Percentiles rank a stretch among this genome's conserved stretches.
These are phyloP conservation scores for Beta corolliflora DNA, from an alignment of 179 eudicot genomes.

Conservation along the genomic window DNA sequence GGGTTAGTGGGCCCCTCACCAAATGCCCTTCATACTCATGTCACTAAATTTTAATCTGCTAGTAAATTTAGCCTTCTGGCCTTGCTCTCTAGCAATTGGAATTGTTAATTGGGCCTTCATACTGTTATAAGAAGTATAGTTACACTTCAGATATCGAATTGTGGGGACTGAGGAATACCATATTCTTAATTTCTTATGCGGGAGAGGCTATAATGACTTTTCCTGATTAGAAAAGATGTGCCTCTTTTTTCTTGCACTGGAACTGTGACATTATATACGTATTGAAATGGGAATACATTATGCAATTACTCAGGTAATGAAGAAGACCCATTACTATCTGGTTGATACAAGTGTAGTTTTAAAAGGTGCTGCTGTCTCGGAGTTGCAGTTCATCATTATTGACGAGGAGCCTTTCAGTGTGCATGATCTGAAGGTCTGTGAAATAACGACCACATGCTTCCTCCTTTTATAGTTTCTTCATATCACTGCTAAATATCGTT, in stretches of 20 bases:
- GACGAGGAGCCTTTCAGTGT: conserved; percentile 76
- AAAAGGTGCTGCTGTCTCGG: conserved; percentile 98
- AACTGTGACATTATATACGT: background rate
- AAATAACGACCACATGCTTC: background rate
- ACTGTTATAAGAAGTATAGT: background rate
- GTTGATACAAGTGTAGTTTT: conserved; percentile 80
- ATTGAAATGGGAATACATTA: conserved; percentile 6
- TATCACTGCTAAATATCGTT: background rate
- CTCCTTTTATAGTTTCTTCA: conserved; percentile 7
- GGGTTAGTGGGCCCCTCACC: too few species aligned
- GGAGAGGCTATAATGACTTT: background rate
- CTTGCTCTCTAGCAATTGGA: background rate
- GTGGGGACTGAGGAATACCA: background rate
- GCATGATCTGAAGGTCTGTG: conserved; percentile 73
- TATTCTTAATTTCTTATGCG: background rate
- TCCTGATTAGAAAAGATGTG: background rate
- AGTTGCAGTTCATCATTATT: conserved; percentile 80
- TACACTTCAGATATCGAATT: background rate
- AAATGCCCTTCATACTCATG: too few species aligned
- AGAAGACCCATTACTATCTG: conserved; percentile 94
- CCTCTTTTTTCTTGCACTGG: background rate
- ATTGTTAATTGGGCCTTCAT: background rate
- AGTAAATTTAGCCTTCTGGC: too few species aligned
- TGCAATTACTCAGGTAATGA: conserved; percentile 77
- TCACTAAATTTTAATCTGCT: too few species aligned